Conservation (phyloP, 1,284 basidiomycete species). For the Ceratorhiza oryzae-sativae region DNA sequence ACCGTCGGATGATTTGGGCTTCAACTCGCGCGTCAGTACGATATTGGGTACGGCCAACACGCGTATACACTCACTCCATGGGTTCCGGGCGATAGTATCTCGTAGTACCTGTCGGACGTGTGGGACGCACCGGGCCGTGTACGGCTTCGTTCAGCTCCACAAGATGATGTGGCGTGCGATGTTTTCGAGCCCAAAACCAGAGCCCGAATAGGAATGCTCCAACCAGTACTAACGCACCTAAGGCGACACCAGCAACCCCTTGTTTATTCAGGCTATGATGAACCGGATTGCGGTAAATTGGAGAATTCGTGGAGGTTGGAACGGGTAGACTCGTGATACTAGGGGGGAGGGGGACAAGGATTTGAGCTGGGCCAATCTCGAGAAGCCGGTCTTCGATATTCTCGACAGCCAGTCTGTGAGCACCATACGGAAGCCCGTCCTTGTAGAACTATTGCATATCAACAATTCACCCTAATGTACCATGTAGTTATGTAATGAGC, state of each 20-base stretch:
- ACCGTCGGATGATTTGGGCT: too few relatives aligned
- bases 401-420: background rate
- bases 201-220: background rate
- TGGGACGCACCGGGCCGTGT: background rate
- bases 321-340: too few relatives aligned
- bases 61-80: too few relatives aligned
- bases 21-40: too few relatives aligned
- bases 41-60: too few relatives aligned
- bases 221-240: background rate
- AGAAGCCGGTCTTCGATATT: background rate
- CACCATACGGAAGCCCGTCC: background rate
- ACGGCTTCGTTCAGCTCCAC: background rate
- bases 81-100: constrained; percentile 5
- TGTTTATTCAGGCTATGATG: background rate
- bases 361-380: background rate
- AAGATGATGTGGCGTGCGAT: background rate
- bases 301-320: background rate
- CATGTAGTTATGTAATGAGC: too few relatives aligned
- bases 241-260: background rate
- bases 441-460: background rate
- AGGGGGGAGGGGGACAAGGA: background rate
- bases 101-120: background rate
- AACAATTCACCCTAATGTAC: too few relatives aligned
- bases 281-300: too few relatives aligned
- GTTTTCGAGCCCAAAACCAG: background rate